Evolutionary conservation across 495 filamentous ascomycete genomes (phyloP).

Genomic region (Glarea lozoyensis): DNA sequence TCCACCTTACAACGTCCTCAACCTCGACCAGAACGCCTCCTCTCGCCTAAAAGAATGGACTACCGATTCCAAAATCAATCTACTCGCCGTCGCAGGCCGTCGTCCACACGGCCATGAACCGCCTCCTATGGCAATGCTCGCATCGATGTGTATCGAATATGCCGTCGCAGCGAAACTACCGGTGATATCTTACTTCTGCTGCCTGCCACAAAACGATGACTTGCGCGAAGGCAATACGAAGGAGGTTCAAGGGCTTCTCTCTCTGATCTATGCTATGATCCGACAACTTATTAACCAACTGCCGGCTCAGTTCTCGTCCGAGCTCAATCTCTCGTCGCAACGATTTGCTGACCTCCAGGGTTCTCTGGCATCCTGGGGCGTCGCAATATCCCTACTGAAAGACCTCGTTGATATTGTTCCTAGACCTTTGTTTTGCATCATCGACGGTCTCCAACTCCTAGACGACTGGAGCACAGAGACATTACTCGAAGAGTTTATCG

Average conservation of each 20-base stretch:
- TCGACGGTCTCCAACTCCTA: neutral
- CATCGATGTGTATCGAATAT: neutral
- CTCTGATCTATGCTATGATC: neutral
- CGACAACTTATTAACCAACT: neutral
- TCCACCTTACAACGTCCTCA: neutral
- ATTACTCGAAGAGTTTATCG: neutral
- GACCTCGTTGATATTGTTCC: neutral
- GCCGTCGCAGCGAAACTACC: neutral
- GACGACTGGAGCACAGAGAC: neutral
- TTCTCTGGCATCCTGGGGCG: neutral
- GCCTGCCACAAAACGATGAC: neutral
- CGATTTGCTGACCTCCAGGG: neutral
- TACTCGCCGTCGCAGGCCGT: neutral
- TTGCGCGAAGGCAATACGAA: neutral
- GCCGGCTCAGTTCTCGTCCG: neutral
- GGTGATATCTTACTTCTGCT: constrained; percentile 4
- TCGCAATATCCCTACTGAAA: neutral
- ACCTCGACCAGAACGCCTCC: neutral
- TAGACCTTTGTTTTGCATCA: neutral
- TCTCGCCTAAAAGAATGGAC: neutral
- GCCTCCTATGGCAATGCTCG: neutral
- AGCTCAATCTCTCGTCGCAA: neutral
- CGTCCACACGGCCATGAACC: neutral
- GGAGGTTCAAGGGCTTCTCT: neutral
- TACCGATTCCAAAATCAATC: neutral